Evolutionary conservation across 768 basidiomycete genomes (phyloP), one percentile per base, ranked within the genome.

Genomic region (Mycena leptocephala): DNA sequence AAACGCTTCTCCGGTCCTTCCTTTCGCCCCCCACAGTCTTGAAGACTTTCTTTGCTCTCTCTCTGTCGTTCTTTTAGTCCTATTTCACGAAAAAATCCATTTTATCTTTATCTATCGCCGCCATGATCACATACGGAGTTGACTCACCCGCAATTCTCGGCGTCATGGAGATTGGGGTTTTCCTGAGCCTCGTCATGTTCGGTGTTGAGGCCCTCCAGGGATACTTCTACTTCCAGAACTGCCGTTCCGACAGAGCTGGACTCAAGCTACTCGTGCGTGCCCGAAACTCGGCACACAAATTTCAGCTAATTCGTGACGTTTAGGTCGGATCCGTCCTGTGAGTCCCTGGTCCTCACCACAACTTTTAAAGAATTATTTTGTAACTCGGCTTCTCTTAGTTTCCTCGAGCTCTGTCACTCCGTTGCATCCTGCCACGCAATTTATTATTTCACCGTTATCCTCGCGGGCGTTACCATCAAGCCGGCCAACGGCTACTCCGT

Each of bases 401-500:
- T 73, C 26, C 33, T 78, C 14, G 77, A 78, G n/a, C 65, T 78
- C 4, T 70, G 69, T 64, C 77, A 78, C 33, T 61, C 77, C 13
- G 39, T 78, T 48, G 56, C 58, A 2, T 48, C 72, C 16, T 76
- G 76, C 37, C 81, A 81, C 56, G 81, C 82, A 6, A 76, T 86
- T n/a, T 86, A 86, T 71, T 76, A 75, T 6, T 78, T 81, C 41
- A 86, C 85, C 2, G 82, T 87, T 35, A 78, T 77, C 7, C 72
- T 76, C 2, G 83, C 82, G 9, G 81, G 81, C 2, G 39, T 75
- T 24, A 80, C 82, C 16, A n/a, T 33, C 2, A 74, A 78, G 14
- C 59, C 82, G 13, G 77, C 75, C 26, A 80, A 75, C 10, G 80
- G 69, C 0, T 78, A 78, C 51, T 82, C 72, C 71, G 74, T 53